These are phyloP conservation scores for Trichophaea hybrida DNA, from an alignment of 2,329 filamentous ascomycete genomes.

Conservation along the genomic window DNA sequence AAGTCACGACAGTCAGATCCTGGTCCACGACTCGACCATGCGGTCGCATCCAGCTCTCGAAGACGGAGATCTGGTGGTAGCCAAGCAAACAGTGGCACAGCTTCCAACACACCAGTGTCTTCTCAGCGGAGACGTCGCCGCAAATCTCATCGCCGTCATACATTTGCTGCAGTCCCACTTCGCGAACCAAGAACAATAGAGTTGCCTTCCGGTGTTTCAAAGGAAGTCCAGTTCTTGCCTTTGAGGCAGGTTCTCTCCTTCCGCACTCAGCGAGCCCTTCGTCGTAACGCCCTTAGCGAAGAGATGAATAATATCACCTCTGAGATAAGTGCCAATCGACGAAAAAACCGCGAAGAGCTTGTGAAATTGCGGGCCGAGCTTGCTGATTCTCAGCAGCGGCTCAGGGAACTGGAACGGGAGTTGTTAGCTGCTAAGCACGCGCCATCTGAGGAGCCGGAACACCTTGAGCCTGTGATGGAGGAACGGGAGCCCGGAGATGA, in stretches of 20 bases:
- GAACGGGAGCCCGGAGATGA: conserved; percentile 1
- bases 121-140: conserved; percentile 9
- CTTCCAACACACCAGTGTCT: conserved; percentile 1
- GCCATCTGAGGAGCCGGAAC: conserved; percentile 10
- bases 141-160: conserved; percentile 16
- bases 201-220: conserved; percentile 8
- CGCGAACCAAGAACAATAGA: conserved; percentile 5
- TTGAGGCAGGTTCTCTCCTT: conserved; percentile 20
- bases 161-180: conserved; percentile 13
- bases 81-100: background rate
- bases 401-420: conserved; percentile 19
- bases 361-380: conserved; percentile 15
- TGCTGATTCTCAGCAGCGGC: conserved; percentile 7
- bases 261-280: conserved; percentile 21
- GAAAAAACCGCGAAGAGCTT: conserved; percentile 31
- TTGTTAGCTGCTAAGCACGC: conserved; percentile 15
- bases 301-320: conserved; percentile 26
- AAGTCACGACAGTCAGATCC: conserved; percentile 17
- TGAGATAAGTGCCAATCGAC: conserved; percentile 35
- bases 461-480: background rate
- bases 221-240: conserved; percentile 22
- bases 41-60: conserved; percentile 1
- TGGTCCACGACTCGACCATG: conserved; percentile 7
- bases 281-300: conserved; percentile 22
- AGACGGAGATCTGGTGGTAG: conserved; percentile 9